Evolutionary conservation across 164 flowering plant species (phyloP), one percentile per base, ranked within the genome.

Genomic region (Echeveria elegans): DNA sequence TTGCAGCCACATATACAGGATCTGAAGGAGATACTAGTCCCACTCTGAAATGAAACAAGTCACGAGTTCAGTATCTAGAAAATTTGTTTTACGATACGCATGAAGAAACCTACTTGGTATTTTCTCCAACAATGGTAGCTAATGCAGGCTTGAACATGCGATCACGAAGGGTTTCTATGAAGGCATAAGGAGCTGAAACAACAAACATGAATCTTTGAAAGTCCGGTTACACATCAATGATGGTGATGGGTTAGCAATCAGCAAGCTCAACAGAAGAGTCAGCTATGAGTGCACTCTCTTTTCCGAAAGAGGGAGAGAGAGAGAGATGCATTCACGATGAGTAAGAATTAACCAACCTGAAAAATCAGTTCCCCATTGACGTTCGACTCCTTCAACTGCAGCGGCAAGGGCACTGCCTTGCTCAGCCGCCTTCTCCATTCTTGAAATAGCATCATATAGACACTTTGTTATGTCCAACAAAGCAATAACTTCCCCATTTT

Each of bases 381-480:
- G 93, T 66, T 89, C 97, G 30, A 89, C 96, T 30, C 99, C 99
- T 83, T 91, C 97, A 50, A 94, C 99, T 70, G 99, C 99, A 76
- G 99, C 99, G 56, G 96, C 99, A 81, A 94, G 83, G 12, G 99
- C 99, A 82, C 88, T 94, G 16, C 99, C 99, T 72, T 94, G 88
- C 76, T 94, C 96, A n/a, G 99, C 97, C 69, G 99, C 99, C 77
- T 86, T 94, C 83, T 94, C 99, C 97, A 94, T 83, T 74, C 93
- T 82, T 24, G 96, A 78, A 63, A 94, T 94, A 64, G 99, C 97
- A 87, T 94, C 99, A 79, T 94, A 94, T 8, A 94, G 89, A 80
- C 99, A 94, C 78, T 88, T 94, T 52, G 99, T 87, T 26, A 94
- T 94, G 78, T 94, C 97, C 72, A 94, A 73, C 74, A 94, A 37